Conservation (phyloP, 148 eudicot species). For the Rhododendron ovatum region DNA sequence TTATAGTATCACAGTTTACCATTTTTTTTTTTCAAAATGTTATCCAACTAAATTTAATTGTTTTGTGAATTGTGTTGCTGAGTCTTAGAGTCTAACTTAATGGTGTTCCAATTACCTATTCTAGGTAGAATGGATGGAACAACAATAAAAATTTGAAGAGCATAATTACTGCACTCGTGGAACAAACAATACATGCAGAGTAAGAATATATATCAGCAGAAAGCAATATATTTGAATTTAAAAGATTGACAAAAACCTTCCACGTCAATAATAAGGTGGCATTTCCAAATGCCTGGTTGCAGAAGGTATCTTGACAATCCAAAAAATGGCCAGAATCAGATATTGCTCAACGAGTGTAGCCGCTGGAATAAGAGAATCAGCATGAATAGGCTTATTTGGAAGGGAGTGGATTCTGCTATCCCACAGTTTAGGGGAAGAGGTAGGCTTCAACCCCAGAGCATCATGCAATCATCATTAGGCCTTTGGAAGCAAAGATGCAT, state of each 20-base stretch:
- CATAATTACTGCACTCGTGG: not conserved
- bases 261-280: not conserved
- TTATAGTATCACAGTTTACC: not conserved
- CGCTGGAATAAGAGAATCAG: not conserved
- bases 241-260: constrained; percentile 6
- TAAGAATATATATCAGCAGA: not conserved
- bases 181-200: not conserved
- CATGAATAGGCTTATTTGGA: constrained; percentile 9
- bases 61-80: not conserved
- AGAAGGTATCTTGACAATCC: not conserved
- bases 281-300: not conserved
- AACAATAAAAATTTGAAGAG: not conserved
- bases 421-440: constrained; percentile 6
- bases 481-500: constrained; percentile 39
- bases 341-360: not conserved
- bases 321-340: not conserved
- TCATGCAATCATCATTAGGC: constrained; percentile 31
- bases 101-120: not conserved
- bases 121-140: not conserved
- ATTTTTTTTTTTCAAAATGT: not conserved
- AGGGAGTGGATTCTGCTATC: not conserved
- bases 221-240: not conserved
- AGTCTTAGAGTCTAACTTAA: not conserved
- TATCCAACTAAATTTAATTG: not conserved
- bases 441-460: not conserved